Conservation (phyloP, 495 filamentous ascomycete genomes). For the Daldinia grandis region DNA sequence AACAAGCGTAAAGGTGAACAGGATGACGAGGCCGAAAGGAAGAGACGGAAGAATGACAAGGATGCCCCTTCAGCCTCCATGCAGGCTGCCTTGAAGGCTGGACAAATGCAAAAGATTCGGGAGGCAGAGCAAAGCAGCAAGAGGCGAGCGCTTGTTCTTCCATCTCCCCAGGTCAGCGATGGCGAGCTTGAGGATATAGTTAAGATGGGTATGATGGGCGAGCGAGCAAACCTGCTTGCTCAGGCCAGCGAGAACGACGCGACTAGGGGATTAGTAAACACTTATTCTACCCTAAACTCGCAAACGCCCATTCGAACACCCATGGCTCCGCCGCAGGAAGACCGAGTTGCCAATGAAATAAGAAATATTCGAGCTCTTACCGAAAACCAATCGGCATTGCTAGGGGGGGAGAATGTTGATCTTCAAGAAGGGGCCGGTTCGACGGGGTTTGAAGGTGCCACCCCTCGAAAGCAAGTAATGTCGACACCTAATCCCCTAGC, state of each 20-base stretch:
- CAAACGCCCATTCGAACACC: slow-evolving; percentile 92
- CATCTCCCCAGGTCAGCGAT: slow-evolving; percentile 90
- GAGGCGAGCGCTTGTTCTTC: slow-evolving; percentile 78
- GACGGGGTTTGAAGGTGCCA: slow-evolving; percentile 87
- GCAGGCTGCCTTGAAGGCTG: slow-evolving; percentile 91
- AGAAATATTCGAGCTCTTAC: slow-evolving; percentile 91
- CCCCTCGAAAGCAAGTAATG: slow-evolving; percentile 80
- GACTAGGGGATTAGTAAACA: slow-evolving; percentile 84
- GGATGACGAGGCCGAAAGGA: slow-evolving; percentile 81
- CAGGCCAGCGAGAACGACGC: slow-evolving; percentile 83
- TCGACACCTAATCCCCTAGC: slow-evolving; percentile 95
- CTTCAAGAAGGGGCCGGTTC: slow-evolving; percentile 81
- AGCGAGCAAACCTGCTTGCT: slow-evolving; percentile 80
- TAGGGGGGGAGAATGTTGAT: slow-evolving; percentile 93
- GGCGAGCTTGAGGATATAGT: slow-evolving; percentile 96
- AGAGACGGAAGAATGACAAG: slow-evolving; percentile 88
- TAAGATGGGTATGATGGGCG: slow-evolving; percentile 96
- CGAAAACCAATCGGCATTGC: slow-evolving; percentile 92
- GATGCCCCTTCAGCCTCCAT: slow-evolving; percentile 74
- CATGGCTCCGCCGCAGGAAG: slow-evolving; percentile 87
- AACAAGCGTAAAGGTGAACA: slow-evolving; percentile 94
- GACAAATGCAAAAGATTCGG: slow-evolving; percentile 92
- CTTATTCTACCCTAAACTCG: slow-evolving; percentile 81
- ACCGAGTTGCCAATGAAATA: slow-evolving; percentile 95
- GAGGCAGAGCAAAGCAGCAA: slow-evolving; percentile 98